Base-by-base conservation (phyloP, 225 moss, liverwort and hornwort genomes). In the Marchantia paleacea region DNA sequence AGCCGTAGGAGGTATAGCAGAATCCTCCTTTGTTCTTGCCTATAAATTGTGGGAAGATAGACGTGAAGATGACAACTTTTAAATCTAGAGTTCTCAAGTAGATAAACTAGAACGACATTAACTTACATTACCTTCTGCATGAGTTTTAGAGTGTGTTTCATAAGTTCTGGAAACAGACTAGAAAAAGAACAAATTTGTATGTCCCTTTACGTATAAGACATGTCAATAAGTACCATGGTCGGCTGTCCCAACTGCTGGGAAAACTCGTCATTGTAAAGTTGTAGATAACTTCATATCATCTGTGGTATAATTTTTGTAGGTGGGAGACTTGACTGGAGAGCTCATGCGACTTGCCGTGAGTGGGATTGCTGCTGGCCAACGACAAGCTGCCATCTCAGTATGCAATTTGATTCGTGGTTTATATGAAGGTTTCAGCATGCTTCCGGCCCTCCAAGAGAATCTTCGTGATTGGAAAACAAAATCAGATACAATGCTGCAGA, bases 251-350 rank as follows among this genome's bases (percentile, higher is more conserved):
- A 26, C 66, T 12, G 29, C 66, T 10, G 1, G 29, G n/a, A 26
- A 11, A 66, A 11, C 2, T 20, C 26, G 48, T 22, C 25, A 20
- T 26, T 8, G 14, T 6, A 39, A 70, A 70, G 30, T 2, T 31
- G 31, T 48, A 31, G 20, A 26, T 18, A 75, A 6, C 57, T 29
- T 48, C 25, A 19, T 25, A 25, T 16, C 9, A 30, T 60, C 0
- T 61, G 65, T 64, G 11, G 15, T 52, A 29, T 26, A 1, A n/a
- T 78, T 64, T 57, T 63, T 49, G 53, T 29, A 89, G 89, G 81
- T 90, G 31, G 90, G 80, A 75, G 90, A 90, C 76, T 82, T 90
- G 84, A 87, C 90, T 24, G 90, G 90, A 54, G 90, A 90, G 74
- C 80, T 90, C 22, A 90, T 90, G 90, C 83, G 90, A 52, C 83